These are phyloP conservation scores for Fraxinus cuspidata DNA, from an alignment of 257 asterid species.

Conservation along the genomic window DNA sequence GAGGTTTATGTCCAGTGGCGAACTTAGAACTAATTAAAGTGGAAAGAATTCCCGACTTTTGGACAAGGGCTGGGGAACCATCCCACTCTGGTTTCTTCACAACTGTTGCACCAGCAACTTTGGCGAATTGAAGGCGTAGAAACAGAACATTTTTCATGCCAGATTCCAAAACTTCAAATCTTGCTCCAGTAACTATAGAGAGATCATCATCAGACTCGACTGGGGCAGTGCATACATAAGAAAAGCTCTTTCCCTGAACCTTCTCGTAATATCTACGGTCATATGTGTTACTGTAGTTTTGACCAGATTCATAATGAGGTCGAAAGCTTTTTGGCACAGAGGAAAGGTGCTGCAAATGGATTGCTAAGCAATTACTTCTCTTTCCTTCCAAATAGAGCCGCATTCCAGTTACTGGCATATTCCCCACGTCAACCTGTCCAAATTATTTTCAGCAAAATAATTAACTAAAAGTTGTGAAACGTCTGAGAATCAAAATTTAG, in stretches of 20 bases:
- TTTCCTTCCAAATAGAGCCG: constrained; percentile 77
- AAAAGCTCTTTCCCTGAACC: constrained; percentile 75
- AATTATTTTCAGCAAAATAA: constrained; percentile 17
- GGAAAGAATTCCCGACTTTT: constrained; percentile 72
- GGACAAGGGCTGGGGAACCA: constrained; percentile 59
- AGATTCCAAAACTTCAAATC: constrained; percentile 61
- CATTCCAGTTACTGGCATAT: constrained; percentile 67
- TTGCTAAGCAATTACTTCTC: constrained; percentile 65
- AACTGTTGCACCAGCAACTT: constrained; percentile 52
- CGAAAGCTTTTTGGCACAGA: constrained; percentile 69
- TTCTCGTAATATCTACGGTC: constrained; percentile 69
- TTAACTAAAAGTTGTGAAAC: not conserved
- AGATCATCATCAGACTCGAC: constrained; percentile 69
- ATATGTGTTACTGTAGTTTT: constrained; percentile 32
- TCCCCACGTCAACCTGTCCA: constrained; percentile 66
- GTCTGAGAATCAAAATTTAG: not conserved
- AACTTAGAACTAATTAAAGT: constrained; percentile 54
- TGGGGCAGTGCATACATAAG: constrained; percentile 70
- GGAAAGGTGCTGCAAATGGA: constrained; percentile 82
- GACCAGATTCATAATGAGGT: constrained; percentile 37
- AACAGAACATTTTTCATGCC: constrained; percentile 67
- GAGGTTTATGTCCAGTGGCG: constrained; percentile 53
- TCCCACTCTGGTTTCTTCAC: constrained; percentile 75
- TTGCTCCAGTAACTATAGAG: constrained; percentile 66
- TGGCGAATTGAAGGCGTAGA: constrained; percentile 57